Conservation (phyloP, 257 asterid species). For the Solanum bulbocastanum region DNA sequence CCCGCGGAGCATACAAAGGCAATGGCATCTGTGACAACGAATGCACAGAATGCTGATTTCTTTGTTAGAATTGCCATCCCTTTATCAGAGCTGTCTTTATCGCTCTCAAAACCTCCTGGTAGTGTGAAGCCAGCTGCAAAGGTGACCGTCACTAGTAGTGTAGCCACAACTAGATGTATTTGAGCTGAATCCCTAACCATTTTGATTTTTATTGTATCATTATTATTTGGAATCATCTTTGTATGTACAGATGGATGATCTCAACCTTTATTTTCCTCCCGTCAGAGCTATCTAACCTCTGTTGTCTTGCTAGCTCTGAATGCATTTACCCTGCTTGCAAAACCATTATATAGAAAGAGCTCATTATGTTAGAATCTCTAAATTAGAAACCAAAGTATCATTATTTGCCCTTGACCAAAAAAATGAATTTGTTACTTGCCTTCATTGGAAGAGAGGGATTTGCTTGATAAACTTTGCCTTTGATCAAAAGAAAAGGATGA, state of each 20-base stretch:
- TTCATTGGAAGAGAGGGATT: background rate
- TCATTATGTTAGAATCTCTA: background rate
- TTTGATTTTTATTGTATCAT: background rate
- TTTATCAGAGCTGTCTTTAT: background rate
- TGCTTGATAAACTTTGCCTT: background rate
- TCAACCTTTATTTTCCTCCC: background rate
- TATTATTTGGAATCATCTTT: background rate
- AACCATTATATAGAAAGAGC: background rate
- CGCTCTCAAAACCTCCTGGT: constrained; percentile 7
- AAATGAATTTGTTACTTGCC: background rate
- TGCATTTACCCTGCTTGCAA: background rate
- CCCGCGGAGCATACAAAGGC: constrained; percentile 6
- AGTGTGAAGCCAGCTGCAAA: constrained; percentile 3
- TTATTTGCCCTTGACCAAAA: background rate
- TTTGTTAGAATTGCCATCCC: constrained; percentile 8
- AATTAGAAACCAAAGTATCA: background rate
- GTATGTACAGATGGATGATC: background rate
- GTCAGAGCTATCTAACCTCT: background rate
- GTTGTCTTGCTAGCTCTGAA: background rate
- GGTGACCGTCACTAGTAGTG: background rate
- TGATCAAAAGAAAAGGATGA: background rate
- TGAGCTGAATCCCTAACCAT: background rate
- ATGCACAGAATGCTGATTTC: constrained; percentile 6
- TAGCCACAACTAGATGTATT: background rate
- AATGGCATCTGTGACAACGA: constrained; percentile 1